phyloP scores from a whole-genome alignment of 305 asterid species.

The Ilex paraguariensis region DNA sequence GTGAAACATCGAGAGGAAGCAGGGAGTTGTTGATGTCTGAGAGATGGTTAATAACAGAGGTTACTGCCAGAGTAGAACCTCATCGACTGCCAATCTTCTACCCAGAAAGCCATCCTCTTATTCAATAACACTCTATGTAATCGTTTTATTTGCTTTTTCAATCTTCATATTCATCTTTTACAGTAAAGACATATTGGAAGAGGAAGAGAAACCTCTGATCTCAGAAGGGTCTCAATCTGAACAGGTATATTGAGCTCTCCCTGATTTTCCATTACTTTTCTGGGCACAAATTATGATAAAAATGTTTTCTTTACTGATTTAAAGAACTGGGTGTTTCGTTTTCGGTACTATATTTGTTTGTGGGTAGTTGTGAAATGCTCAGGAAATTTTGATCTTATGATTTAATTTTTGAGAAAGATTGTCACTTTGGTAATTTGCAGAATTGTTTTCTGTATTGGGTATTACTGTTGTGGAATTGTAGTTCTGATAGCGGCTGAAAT shows the following conservation, averaged over 20 bases:
- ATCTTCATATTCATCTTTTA: constrained; percentile 51
- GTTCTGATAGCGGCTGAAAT: no score
- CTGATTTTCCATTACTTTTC: no score
- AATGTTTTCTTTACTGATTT: constrained; percentile 1
- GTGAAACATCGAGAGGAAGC: no score
- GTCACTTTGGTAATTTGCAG: no score
- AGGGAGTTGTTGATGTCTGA: background rate
- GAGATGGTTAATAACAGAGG: constrained; percentile 46
- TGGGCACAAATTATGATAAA: background rate
- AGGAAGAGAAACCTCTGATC: constrained; percentile 30
- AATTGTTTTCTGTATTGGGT: no score
- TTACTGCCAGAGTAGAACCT: constrained; percentile 25
- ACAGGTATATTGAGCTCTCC: constrained; percentile 24
- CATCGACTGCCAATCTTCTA: constrained; percentile 15
- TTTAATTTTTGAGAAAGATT: no score
- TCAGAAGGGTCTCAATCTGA: constrained; percentile 27
- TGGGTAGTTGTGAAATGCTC: no score
- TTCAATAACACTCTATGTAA: constrained; percentile 45
- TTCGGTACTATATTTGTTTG: background rate
- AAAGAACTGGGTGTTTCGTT: background rate
- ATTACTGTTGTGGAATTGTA: no score
- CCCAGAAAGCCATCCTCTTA: constrained; percentile 41
- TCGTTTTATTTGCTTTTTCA: constrained; percentile 58
- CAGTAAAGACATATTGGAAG: constrained; percentile 55
- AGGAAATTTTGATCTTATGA: no score